Base-by-base conservation (phyloP, 2,329 filamentous ascomycete genomes). In the Hypoxylon sp. region DNA sequence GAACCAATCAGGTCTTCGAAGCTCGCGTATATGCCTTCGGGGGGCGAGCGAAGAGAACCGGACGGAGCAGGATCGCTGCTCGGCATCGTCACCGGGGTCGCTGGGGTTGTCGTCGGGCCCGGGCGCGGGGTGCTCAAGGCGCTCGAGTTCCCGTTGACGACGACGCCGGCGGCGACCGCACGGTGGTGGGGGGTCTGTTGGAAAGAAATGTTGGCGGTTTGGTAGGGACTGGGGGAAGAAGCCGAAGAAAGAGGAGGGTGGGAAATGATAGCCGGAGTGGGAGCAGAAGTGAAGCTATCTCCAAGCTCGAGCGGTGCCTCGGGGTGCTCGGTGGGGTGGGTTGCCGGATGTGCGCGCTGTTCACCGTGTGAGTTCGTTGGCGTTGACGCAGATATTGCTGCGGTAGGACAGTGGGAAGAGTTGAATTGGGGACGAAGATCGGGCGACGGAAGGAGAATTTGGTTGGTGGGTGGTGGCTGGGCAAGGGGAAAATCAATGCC, bases 1-100 rank as follows among this genome's bases (percentile, higher is more conserved):
- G 85, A 83, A 3, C 79, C 79, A 71, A 88, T 80, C 42, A 89
- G 80, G 64, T 88, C 86, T 28, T 88, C 86, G 66, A 88, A 88
- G 53, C 81, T 83, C 48, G 83, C 79, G 66, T 85, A 89, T 74
- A 89, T 88, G 68, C 85, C 85, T 74, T 88, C 86, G 52, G 85
- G 85, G 51, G 86, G 86, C 40, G 86, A 84, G 80, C 65, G 53
- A 28, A 59, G 65, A 22, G 61, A 44, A 7, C 62, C 61, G 28
- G 53, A 40, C 7, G 61, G 65, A 42, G 54, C 65, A 18, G 68
- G 67, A 56, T 76, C 75, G 46, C 61, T 67, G 32, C 65, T 48
- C 9, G 61, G 24, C 70, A 76, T 74, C 40, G 69, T 69, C 22
- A 67, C 69, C 44, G 73, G 73, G 30, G 73, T 73, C 49, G 70